Evolutionary conservation across 202 grass and related monocot species (phyloP), one percentile per base, ranked within the genome.

Genomic region (Elaeis oleifera): DNA sequence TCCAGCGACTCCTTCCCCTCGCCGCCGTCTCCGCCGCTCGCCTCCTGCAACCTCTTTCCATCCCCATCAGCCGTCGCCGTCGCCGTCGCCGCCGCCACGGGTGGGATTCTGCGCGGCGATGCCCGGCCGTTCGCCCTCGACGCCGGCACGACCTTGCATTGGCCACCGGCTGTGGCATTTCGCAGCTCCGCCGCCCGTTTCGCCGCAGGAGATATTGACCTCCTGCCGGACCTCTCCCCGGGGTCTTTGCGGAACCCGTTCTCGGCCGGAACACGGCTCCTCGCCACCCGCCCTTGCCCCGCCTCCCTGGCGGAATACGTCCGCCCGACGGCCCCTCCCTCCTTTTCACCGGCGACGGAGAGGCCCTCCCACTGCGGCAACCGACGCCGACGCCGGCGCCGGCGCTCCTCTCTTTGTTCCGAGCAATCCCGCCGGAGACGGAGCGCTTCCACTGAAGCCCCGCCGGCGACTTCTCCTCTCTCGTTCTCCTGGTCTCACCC

Each of bases 1-100:
- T 96, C 87, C 22, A 96, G 26, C 0, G 78, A 96, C 36, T 96
- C 91, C 51, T 85, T 85, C 36, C 78, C 84, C 2, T 80, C 81
- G 15, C 61, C 77, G 4, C 58, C 67, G 27, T 23, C 58, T 28
- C 1, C 72, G 16, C 8, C 28, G n/a, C 65, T 16, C 72, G 20
- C 5, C 29, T 44, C 36, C 36, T 44, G 31, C 49, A 14, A 8
- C 62, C 22, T 26, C 51, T 44, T 44, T 13, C 36, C 36, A 44
- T 14, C 20, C 0, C 67, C 69, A 16, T 16, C 56, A 9, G 4
- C 1, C 24, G 49, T 5, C 0, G 3, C 5, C 0, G 53, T 52
- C 25, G 59, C 51, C 8, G 49, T 4, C 0, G 3, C 5, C 0
- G 53, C 56, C 25, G 59, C 51, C 8, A 72, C 80, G 25, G 49